Evolutionary conservation across 768 basidiomycete genomes (phyloP).

Genomic region (Russula virescens): DNA sequence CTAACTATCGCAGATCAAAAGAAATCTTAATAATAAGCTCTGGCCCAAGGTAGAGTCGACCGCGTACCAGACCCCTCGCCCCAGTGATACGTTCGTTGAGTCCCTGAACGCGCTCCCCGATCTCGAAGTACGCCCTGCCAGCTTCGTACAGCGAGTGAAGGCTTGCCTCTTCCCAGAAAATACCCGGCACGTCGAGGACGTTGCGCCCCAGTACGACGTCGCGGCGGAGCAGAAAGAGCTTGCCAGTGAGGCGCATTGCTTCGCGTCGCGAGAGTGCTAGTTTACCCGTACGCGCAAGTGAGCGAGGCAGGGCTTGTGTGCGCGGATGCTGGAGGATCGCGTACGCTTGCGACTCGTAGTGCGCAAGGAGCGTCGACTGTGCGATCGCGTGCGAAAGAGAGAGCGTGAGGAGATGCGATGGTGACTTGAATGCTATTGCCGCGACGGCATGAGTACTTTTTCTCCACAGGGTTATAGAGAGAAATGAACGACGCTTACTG

Average conservation of each 20-base stretch:
- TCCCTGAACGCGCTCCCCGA: slow-evolving; percentile 71
- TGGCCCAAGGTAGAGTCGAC: not conserved
- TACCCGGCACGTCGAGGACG: slow-evolving; percentile 86
- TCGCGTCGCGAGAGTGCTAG: slow-evolving; percentile 73
- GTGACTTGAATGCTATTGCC: slow-evolving; percentile 75
- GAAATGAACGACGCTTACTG: slow-evolving; percentile 47
- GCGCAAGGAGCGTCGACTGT: slow-evolving; percentile 87
- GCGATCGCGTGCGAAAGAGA: slow-evolving; percentile 94
- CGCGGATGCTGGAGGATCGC: slow-evolving; percentile 71
- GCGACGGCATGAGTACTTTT: not conserved
- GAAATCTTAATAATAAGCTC: not conserved
- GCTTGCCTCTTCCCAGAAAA: slow-evolving; percentile 94
- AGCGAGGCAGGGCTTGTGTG: slow-evolving; percentile 76
- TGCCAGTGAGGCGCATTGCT: slow-evolving; percentile 80
- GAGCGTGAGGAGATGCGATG: slow-evolving; percentile 83
- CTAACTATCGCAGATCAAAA: slow-evolving; percentile 45
- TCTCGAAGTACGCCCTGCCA: slow-evolving; percentile 93
- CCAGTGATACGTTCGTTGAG: slow-evolving; percentile 86
- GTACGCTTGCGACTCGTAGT: slow-evolving; percentile 75
- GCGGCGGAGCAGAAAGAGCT: slow-evolving; percentile 47
- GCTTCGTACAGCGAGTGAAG: slow-evolving; percentile 86
- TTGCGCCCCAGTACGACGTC: slow-evolving; percentile 91
- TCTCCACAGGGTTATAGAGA: not conserved
- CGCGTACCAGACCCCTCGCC: slow-evolving; percentile 79
- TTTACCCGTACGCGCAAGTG: slow-evolving; percentile 71